These are phyloP conservation scores for Nigrospora oryzae DNA, from an alignment of 2,329 filamentous ascomycete genomes.

Conservation along the genomic window DNA sequence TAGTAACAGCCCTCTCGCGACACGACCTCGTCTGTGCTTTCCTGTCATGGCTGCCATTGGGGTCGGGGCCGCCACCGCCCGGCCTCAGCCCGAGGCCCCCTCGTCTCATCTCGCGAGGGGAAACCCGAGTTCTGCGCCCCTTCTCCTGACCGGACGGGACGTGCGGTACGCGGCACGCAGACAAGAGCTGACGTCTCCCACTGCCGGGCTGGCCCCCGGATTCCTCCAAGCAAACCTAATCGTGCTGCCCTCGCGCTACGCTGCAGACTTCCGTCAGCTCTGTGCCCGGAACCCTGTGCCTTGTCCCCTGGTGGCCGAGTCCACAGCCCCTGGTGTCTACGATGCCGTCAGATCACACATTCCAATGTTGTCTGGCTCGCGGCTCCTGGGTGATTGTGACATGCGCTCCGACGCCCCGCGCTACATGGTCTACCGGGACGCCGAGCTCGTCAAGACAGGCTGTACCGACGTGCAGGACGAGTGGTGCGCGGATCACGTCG, in stretches of 20 bases:
- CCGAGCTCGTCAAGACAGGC: conserved; percentile 26
- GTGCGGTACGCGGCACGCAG: conserved; percentile 34
- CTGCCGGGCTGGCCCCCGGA: conserved; percentile 44
- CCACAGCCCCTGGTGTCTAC: conserved; percentile 31
- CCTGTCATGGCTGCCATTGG: too few relatives aligned
- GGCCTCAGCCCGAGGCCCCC: too few relatives aligned
- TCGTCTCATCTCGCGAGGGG: too few relatives aligned
- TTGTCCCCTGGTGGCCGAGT: conserved; percentile 51
- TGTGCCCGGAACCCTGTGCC: conserved; percentile 55
- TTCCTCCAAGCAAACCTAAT: conserved; percentile 56
- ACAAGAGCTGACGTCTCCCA: conserved; percentile 31
- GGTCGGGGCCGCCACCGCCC: too few relatives aligned
- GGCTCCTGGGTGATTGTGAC: conserved; percentile 35
- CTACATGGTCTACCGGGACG: conserved; percentile 50
- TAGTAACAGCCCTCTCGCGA: too few relatives aligned
- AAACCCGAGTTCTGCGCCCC: background rate
- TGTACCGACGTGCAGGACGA: conserved; percentile 34
- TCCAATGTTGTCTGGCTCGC: conserved; percentile 7
- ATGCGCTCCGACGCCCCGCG: conserved; percentile 48
- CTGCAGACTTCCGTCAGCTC: conserved; percentile 47
- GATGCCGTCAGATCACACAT: conserved; percentile 25
- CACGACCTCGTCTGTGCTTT: too few relatives aligned
- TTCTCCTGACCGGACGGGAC: conserved; percentile 22
- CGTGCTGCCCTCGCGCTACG: conserved; percentile 47
- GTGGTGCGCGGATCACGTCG: conserved; percentile 52